Percentiles rank a stretch among this genome's conserved stretches.
Conservation (phyloP, 306 rosid genomes). For the Glycine soja region DNA sequence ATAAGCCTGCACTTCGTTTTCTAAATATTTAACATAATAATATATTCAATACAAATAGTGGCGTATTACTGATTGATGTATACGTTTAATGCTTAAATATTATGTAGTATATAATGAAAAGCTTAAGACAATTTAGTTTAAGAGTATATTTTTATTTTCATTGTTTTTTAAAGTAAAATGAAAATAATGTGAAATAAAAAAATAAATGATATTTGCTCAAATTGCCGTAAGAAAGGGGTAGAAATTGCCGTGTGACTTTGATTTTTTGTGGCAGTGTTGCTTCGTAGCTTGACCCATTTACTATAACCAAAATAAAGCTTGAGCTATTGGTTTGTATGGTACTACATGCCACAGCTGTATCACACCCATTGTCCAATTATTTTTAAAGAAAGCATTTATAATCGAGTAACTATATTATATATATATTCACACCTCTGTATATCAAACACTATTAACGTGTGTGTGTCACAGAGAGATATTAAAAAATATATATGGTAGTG, state of each 20-base stretch:
- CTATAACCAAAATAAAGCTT: constrained; percentile 17
- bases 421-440: no score
- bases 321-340: neutral
- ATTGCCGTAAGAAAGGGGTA: neutral
- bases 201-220: neutral
- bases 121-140: neutral
- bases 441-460: no score
- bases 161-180: no score
- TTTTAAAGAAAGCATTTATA: neutral
- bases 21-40: no score
- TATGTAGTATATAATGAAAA: neutral
- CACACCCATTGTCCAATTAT: neutral
- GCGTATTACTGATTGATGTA: no score
- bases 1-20: neutral
- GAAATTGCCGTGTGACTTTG: neutral
- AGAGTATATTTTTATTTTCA: no score
- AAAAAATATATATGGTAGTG: no score
- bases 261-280: neutral
- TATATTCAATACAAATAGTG: no score
- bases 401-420: no score
- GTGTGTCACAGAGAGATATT: no score
- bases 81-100: no score
- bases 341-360: no score
- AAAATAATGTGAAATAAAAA: neutral
- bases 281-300: constrained; percentile 17